phyloP scores from a whole-genome alignment of 208 protist species.

The Acanthamoeba lenticulata region DNA sequence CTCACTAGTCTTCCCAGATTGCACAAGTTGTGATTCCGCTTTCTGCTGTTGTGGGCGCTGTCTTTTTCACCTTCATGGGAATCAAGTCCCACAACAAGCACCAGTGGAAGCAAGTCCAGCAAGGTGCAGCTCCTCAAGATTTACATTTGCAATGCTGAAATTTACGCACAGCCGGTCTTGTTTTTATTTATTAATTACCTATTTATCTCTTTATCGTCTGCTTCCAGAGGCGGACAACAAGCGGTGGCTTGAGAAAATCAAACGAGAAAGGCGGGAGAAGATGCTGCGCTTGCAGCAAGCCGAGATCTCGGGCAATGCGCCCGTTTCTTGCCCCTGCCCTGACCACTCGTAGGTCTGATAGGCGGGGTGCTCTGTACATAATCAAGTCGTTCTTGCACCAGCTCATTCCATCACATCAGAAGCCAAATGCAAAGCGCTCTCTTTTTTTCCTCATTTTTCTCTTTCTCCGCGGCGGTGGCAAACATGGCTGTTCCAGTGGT shows the following conservation, averaged over 20 bases:
- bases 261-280: conserved; percentile 29
- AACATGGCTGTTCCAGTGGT: no score
- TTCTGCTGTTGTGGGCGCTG: not conserved
- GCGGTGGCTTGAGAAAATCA: not conserved
- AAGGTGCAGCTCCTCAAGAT: not conserved
- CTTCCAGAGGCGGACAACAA: conserved; percentile 14
- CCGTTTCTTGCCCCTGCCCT: not conserved
- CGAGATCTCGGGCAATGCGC: not conserved
- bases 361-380: no score
- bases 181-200: not conserved
- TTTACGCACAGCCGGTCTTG: no score
- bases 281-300: conserved; percentile 24
- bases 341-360: no score
- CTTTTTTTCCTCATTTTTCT: no score
- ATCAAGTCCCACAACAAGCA: conserved; percentile 47
- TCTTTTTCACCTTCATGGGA: conserved; percentile 37
- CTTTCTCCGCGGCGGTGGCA: not conserved
- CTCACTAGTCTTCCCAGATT: not conserved
- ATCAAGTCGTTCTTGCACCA: no score
- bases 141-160: not conserved
- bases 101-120: conserved; percentile 6
- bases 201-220: not conserved
- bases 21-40: conserved; percentile 6
- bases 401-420: no score
- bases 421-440: no score